Evolutionary conservation across 2,329 filamentous ascomycete genomes (phyloP).

Genomic region (Aspergillus luchuensis): DNA sequence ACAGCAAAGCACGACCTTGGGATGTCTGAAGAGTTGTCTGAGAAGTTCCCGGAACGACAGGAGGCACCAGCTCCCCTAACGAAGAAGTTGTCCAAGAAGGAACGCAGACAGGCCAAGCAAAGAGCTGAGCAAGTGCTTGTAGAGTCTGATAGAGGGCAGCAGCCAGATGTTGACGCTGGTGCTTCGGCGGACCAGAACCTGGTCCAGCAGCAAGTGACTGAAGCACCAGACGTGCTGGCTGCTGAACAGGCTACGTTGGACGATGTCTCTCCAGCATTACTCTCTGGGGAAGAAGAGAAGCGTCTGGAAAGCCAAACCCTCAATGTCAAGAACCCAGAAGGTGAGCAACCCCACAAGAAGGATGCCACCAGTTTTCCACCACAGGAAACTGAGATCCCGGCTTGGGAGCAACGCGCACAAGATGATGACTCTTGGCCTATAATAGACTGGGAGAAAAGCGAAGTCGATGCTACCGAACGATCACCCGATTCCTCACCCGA

Average conservation of each 20-base stretch:
- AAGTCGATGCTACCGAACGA: slow-evolving; percentile 26
- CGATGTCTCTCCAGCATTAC: slow-evolving; percentile 23
- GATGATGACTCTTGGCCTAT: slow-evolving; percentile 40
- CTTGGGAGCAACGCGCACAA: slow-evolving; percentile 11
- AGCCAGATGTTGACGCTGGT: slow-evolving; percentile 6
- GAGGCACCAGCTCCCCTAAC: slow-evolving; percentile 16
- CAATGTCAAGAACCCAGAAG: slow-evolving; percentile 5
- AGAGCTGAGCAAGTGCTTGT: slow-evolving; percentile 20
- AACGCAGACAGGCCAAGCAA: slow-evolving; percentile 39
- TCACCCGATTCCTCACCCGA: slow-evolving; percentile 27
- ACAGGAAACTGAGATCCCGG: slow-evolving; percentile 13
- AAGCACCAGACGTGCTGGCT: not conserved
- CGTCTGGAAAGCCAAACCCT: slow-evolving; percentile 21
- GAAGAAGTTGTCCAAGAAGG: slow-evolving; percentile 40
- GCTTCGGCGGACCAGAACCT: not conserved
- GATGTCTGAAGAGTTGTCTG: slow-evolving; percentile 18
- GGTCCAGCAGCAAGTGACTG: not conserved
- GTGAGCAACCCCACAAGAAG: slow-evolving; percentile 4
- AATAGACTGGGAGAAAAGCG: slow-evolving; percentile 41
- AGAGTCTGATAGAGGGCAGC: slow-evolving; percentile 10
- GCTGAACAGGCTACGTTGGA: slow-evolving; percentile 9
- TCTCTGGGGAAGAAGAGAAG: slow-evolving; percentile 38
- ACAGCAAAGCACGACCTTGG: slow-evolving; percentile 9
- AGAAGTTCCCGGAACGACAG: slow-evolving; percentile 9
- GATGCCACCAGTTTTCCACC: not conserved